These are phyloP conservation scores for Leccinum subtestaceum DNA, from an alignment of 768 basidiomycete genomes.

Conservation along the genomic window DNA sequence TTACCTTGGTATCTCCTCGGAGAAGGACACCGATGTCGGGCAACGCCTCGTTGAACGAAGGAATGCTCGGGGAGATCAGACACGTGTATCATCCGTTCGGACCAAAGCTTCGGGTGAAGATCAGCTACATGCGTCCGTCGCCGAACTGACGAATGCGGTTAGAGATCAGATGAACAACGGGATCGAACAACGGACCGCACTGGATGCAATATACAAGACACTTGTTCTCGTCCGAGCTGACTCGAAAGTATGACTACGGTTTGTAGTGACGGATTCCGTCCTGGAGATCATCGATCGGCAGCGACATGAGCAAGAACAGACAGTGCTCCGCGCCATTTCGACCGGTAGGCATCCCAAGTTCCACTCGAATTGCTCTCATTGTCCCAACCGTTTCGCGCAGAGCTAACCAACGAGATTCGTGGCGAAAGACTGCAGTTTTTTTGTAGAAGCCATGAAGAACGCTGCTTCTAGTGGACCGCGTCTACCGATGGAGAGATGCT, in stretches of 20 bases:
- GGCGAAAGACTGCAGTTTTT: constrained; percentile 77
- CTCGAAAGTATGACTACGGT: constrained; percentile 1
- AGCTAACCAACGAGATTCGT: constrained; percentile 79
- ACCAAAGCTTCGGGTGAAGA: constrained; percentile 31
- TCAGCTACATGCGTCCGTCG: constrained; percentile 34
- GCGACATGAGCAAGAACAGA: constrained; percentile 65
- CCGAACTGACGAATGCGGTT: constrained; percentile 37
- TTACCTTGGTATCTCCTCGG: constrained; percentile 43
- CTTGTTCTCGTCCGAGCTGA: constrained; percentile 5
- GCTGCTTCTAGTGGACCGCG: too few species aligned
- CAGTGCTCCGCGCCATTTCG: constrained; percentile 59
- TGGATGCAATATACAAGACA: constrained; percentile 31
- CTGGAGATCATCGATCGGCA: constrained; percentile 66
- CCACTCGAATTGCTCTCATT: background rate
- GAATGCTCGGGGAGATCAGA: constrained; percentile 36
- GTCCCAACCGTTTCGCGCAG: constrained; percentile 35
- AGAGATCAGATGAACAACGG: constrained; percentile 40
- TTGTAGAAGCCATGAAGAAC: constrained; percentile 83
- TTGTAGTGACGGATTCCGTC: constrained; percentile 54
- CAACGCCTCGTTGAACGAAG: constrained; percentile 13
- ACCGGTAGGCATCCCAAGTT: constrained; percentile 44
- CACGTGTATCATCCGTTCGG: constrained; percentile 33
- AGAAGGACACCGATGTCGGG: constrained; percentile 14
- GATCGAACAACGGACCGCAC: constrained; percentile 39
- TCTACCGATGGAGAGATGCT: too few species aligned